phyloP scores from a whole-genome alignment of 2,329 filamentous ascomycete species.

The Aspergillus hortae region DNA sequence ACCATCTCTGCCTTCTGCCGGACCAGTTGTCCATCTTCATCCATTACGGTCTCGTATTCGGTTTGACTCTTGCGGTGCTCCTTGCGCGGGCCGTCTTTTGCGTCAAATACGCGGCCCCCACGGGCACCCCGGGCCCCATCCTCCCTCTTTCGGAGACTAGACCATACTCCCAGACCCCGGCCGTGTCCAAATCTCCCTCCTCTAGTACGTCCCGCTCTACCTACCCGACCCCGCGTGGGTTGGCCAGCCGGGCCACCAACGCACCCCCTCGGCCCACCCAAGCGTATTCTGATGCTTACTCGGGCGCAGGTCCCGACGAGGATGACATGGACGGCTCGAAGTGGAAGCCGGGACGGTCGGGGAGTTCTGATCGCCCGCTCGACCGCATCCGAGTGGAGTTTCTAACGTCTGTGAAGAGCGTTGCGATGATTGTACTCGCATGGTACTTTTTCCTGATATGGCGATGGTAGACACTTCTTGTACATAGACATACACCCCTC shows the following conservation, averaged over 20 bases:
- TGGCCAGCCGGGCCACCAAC: constrained; percentile 27
- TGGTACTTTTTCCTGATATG: constrained; percentile 67
- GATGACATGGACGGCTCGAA: constrained; percentile 23
- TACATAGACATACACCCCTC: constrained; percentile 1
- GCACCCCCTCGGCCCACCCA: constrained; percentile 17
- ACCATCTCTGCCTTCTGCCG: constrained; percentile 84
- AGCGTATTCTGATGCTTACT: constrained; percentile 20
- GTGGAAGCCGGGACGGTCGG: constrained; percentile 20
- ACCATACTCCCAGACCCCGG: constrained; percentile 13
- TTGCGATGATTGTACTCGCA: constrained; percentile 59
- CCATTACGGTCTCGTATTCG: constrained; percentile 66
- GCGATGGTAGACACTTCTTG: constrained; percentile 47
- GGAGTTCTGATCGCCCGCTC: constrained; percentile 11
- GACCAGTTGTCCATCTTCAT: constrained; percentile 84
- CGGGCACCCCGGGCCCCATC: constrained; percentile 15
- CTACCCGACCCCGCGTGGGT: constrained; percentile 22
- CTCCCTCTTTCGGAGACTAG: constrained; percentile 30
- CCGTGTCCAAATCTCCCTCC: constrained; percentile 19
- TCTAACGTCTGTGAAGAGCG: constrained; percentile 57
- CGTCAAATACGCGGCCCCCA: constrained; percentile 20
- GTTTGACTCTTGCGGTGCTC: constrained; percentile 49
- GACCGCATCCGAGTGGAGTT: constrained; percentile 57
- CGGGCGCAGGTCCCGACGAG: constrained; percentile 21
- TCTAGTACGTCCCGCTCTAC: constrained; percentile 33
- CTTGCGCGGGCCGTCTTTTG: constrained; percentile 40